Evolutionary conservation across 176 grass and related monocot genomes (phyloP).

Genomic region (Triticum monococcum): DNA sequence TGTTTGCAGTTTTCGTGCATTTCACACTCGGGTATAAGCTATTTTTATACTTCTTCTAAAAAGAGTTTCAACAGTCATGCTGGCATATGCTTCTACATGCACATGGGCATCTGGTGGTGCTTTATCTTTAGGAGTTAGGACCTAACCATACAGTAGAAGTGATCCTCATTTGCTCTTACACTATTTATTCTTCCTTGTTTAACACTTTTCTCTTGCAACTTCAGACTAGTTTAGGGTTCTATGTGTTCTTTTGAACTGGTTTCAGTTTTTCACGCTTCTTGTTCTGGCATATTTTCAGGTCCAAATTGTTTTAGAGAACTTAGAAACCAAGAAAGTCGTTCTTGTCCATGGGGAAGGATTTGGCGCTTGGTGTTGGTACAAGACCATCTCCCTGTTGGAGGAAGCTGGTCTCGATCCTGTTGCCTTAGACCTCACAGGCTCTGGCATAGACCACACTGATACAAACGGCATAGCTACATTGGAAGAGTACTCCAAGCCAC

Average conservation of each 20-base stretch:
- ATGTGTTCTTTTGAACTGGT: neutral
- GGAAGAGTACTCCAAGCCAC: slow-evolving; percentile 81
- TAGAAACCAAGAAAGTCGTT: slow-evolving; percentile 92
- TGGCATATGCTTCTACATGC: slow-evolving; percentile 4
- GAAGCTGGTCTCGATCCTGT: slow-evolving; percentile 83
- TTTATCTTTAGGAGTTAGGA: neutral
- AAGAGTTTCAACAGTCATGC: neutral
- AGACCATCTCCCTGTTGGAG: slow-evolving; percentile 88
- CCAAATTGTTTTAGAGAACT: slow-evolving; percentile 69
- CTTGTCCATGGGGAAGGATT: slow-evolving; percentile 99
- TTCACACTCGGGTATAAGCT: neutral
- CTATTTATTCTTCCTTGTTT: neutral
- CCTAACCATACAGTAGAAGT: neutral
- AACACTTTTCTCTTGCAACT: neutral
- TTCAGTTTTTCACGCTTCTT: neutral
- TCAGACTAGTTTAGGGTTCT: neutral
- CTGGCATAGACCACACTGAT: slow-evolving; percentile 85
- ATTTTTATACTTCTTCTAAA: neutral
- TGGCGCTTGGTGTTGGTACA: slow-evolving; percentile 99
- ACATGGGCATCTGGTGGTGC: neutral
- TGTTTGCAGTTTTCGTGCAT: neutral
- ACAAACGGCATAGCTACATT: slow-evolving; percentile 77
- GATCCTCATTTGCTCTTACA: neutral
- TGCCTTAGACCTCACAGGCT: slow-evolving; percentile 86
- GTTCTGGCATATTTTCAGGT: slow-evolving; percentile 41